These are phyloP conservation scores for Phlyctochytrium arcticum DNA, from an alignment of 192 early-diverging fungal genomes.

Conservation along the genomic window DNA sequence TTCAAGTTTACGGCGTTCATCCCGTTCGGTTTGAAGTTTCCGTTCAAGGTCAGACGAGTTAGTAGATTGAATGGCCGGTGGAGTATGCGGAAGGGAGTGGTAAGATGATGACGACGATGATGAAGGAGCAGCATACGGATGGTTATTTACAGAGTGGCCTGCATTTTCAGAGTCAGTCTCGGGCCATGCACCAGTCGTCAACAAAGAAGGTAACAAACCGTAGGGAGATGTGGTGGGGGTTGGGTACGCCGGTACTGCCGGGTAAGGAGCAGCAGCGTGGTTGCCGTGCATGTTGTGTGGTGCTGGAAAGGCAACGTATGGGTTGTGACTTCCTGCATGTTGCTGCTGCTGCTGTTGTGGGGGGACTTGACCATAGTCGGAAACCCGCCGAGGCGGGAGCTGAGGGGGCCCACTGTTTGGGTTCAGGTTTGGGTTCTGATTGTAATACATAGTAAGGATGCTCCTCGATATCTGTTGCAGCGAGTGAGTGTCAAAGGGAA, in stretches of 20 bases:
- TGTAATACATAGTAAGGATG: too few species aligned
- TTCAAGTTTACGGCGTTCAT: slow-evolving; percentile 1
- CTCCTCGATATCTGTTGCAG: too few species aligned
- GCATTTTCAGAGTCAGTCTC: too few species aligned
- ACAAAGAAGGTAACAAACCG: too few species aligned
- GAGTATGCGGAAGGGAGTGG: neutral
- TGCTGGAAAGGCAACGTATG: neutral
- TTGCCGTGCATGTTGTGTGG: neutral
- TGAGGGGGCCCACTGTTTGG: neutral
- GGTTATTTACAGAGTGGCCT: too few species aligned
- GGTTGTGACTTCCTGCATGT: too few species aligned
- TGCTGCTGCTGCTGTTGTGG: too few species aligned
- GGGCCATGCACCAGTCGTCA: too few species aligned
- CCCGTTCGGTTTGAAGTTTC: slow-evolving; percentile 12
- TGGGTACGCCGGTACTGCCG: neutral
- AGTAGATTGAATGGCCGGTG: neutral
- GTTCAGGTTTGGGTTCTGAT: neutral
- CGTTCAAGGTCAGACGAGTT: slow-evolving; percentile 1
- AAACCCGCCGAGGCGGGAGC: neutral
- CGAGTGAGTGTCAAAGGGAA: too few species aligned
- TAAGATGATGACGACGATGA: neutral
- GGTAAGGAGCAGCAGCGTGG: neutral
- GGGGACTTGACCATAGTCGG: neutral
- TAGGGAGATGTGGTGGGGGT: neutral
- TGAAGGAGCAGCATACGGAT: too few species aligned